A percentile compares a stretch with the other conserved stretches of the same genome.
phyloP scores from a whole-genome alignment of 805 yeast genomes.

The Candida awuae region DNA sequence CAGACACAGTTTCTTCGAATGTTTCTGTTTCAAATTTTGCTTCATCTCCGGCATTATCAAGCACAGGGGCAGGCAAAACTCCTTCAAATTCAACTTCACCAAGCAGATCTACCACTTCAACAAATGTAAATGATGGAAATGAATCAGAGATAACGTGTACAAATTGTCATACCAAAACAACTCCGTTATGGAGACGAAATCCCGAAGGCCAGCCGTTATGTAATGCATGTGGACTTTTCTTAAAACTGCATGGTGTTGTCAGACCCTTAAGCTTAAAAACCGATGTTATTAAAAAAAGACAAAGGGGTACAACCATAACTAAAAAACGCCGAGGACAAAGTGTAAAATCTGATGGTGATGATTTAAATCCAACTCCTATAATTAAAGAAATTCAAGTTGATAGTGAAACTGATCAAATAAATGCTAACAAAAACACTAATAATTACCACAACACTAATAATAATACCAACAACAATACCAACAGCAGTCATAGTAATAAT shows the following conservation, averaged over 20 bases:
- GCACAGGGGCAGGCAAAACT: too few relatives aligned
- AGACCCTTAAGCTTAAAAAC: constrained; percentile 77
- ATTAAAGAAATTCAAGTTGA: constrained; percentile 11
- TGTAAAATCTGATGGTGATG: constrained; percentile 37
- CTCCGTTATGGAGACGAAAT: constrained; percentile 93
- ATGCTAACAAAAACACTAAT: too few relatives aligned
- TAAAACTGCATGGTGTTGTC: constrained; percentile 91
- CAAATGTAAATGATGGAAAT: constrained; percentile 9
- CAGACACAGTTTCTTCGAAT: constrained; percentile 6
- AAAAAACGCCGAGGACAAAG: constrained; percentile 22
- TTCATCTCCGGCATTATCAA: constrained; percentile 2
- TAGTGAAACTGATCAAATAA: background rate
- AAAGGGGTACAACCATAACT: constrained; percentile 39
- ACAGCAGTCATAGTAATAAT: too few relatives aligned
- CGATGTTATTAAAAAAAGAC: constrained; percentile 68
- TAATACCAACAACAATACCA: too few relatives aligned
- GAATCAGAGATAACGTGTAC: constrained; percentile 43
- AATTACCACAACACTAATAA: too few relatives aligned
- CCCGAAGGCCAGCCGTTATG: constrained; percentile 90
- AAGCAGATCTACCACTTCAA: background rate
- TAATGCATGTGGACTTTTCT: constrained; percentile 92
- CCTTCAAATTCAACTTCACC: background rate
- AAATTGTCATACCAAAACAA: constrained; percentile 85
- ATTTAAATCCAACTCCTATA: constrained; percentile 39
- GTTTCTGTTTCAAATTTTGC: constrained; percentile 5